These are phyloP conservation scores for Penicillium canariense DNA, from an alignment of 495 filamentous ascomycete genomes.

Conservation along the genomic window DNA sequence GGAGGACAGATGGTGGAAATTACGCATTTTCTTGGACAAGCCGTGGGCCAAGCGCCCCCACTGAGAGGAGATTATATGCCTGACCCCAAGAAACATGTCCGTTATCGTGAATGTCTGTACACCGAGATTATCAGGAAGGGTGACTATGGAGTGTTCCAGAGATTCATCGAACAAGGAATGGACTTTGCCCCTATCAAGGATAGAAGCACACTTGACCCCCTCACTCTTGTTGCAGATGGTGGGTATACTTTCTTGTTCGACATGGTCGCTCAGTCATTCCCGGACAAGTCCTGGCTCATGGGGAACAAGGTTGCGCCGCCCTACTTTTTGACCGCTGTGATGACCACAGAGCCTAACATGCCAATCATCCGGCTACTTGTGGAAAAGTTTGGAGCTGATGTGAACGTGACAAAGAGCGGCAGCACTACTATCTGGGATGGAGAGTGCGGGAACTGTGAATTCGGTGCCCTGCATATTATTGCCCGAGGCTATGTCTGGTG, in stretches of 20 bases:
- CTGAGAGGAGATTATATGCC: neutral
- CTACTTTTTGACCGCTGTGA: neutral
- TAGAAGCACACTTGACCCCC: neutral
- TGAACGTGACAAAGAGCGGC: neutral
- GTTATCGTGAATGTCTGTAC: neutral
- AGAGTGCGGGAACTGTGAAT: neutral
- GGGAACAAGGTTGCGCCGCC: neutral
- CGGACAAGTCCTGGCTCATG: neutral
- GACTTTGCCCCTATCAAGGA: neutral
- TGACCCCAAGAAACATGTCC: neutral
- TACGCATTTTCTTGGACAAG: neutral
- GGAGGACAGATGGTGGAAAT: conserved; percentile 7
- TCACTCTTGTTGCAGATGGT: neutral
- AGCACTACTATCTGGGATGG: neutral
- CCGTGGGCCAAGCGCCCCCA: neutral
- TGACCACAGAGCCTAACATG: conserved; percentile 4
- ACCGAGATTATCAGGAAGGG: neutral
- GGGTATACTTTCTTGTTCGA: conserved; percentile 1
- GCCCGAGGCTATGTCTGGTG: conserved; percentile 6
- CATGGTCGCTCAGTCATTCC: conserved; percentile 5
- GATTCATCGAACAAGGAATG: neutral
- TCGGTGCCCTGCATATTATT: conserved; percentile 1
- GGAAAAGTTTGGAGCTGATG: conserved; percentile 1
- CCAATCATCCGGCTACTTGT: conserved; percentile 1
- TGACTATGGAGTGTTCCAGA: conserved; percentile 1